phyloP scores from a whole-genome alignment of 192 early-diverging fungal genomes.

The Entomortierella beljakovae region DNA sequence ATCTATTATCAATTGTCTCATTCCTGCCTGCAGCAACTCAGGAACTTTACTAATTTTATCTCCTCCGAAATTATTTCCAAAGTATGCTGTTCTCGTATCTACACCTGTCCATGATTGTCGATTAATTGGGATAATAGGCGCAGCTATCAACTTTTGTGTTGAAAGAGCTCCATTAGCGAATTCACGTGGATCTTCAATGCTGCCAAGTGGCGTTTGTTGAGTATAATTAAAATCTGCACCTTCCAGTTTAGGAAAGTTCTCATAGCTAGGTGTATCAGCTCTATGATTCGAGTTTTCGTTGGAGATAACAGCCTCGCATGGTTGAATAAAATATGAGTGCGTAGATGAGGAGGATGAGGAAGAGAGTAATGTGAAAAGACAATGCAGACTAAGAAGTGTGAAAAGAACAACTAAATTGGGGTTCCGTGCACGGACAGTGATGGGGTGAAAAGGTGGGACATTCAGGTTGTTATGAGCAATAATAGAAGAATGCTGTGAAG shows the following conservation, averaged over 20 bases:
- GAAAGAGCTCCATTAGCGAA: slow-evolving; percentile 39
- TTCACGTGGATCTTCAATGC: slow-evolving; percentile 13
- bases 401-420: slow-evolving; percentile 25
- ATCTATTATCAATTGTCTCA: slow-evolving; percentile 40
- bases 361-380: slow-evolving; percentile 17
- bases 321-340: slow-evolving; percentile 4
- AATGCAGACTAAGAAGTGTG: slow-evolving; percentile 27
- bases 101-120: slow-evolving; percentile 38
- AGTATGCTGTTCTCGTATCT: slow-evolving; percentile 39
- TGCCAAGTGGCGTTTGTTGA: slow-evolving; percentile 27
- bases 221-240: slow-evolving; percentile 34
- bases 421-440: slow-evolving; percentile 10
- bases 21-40: slow-evolving; percentile 38
- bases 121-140: slow-evolving; percentile 26
- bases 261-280: slow-evolving; percentile 35
- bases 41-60: slow-evolving; percentile 23
- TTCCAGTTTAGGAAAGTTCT: slow-evolving; percentile 12
- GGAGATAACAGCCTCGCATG: slow-evolving; percentile 14
- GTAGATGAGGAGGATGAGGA: not conserved
- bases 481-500: no score
- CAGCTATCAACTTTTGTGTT: slow-evolving; percentile 40
- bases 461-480: not conserved
- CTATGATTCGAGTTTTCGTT: slow-evolving; percentile 24
- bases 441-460: not conserved
- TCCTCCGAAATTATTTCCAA: slow-evolving; percentile 27